These are phyloP conservation scores for Micractinium sp. DNA, from an alignment of 139 green algal species.

Conservation along the genomic window DNA sequence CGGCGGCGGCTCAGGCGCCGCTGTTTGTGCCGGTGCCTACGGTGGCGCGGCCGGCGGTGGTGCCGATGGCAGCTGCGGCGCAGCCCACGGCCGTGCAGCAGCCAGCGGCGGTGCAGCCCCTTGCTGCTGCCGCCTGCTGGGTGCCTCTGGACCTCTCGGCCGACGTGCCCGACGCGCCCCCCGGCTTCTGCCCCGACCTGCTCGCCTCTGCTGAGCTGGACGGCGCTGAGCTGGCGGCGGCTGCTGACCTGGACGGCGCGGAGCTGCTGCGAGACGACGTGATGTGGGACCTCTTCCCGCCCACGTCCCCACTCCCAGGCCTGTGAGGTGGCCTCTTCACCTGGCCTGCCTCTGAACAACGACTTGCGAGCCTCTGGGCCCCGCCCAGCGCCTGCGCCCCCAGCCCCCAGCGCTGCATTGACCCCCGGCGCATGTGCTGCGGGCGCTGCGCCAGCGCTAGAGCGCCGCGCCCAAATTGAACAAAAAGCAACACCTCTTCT, in stretches of 20 bases:
- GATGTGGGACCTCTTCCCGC: not conserved
- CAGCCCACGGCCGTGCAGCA: not conserved
- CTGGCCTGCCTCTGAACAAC: no score
- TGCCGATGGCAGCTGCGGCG: no score
- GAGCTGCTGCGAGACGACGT: not conserved
- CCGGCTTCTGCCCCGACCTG: not conserved
- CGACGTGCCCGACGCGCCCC: not conserved
- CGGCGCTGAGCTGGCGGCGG: not conserved
- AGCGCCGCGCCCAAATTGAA: no score
- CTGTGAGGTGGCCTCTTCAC: no score
- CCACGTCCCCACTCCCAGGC: not conserved
- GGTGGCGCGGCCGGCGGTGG: not conserved
- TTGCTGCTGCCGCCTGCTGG: not conserved
- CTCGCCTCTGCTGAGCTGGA: not conserved
- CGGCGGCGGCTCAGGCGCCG: not conserved
- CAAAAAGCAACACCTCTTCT: no score
- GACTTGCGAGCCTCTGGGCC: no score
- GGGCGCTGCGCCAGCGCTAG: no score
- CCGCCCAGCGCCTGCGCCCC: no score
- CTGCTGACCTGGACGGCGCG: not conserved
- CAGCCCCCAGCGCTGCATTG: no score
- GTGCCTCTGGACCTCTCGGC: not conserved
- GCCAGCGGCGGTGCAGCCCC: not conserved
- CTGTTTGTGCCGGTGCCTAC: not conserved
- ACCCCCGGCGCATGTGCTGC: no score